phyloP scores from a whole-genome alignment of 2,329 filamentous ascomycete genomes.

The Neurospora sp. region DNA sequence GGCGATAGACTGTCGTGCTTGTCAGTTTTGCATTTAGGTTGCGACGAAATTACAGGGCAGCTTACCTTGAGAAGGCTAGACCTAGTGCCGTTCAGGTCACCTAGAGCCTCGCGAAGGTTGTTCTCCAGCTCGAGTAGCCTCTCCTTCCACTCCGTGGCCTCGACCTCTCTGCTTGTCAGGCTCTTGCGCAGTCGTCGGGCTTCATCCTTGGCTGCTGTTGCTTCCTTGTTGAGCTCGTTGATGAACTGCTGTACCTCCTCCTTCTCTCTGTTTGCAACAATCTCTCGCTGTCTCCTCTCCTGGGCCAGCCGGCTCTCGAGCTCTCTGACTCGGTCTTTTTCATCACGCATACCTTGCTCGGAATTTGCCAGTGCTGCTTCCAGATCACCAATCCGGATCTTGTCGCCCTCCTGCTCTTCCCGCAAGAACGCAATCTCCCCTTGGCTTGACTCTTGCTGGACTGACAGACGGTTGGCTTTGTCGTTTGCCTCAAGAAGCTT shows the following conservation, averaged over 20 bases:
- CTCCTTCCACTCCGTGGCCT: constrained; percentile 86
- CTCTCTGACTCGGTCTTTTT: constrained; percentile 66
- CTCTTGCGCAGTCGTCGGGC: constrained; percentile 71
- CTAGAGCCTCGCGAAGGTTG: constrained; percentile 75
- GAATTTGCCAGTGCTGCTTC: constrained; percentile 71
- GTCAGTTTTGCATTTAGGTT: constrained; percentile 2
- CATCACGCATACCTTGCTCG: constrained; percentile 73
- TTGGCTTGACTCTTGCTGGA: constrained; percentile 87
- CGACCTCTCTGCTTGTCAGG: constrained; percentile 73
- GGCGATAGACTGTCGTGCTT: constrained; percentile 54
- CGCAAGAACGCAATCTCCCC: constrained; percentile 89
- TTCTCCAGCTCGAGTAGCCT: constrained; percentile 82
- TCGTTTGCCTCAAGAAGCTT: constrained; percentile 75
- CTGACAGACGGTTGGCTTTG: constrained; percentile 77
- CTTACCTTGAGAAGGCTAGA: constrained; percentile 72
- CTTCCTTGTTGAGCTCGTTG: constrained; percentile 83
- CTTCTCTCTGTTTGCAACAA: constrained; percentile 80
- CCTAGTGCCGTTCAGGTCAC: constrained; percentile 77
- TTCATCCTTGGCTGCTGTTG: constrained; percentile 75
- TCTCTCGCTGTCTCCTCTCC: constrained; percentile 78
- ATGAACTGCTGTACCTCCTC: constrained; percentile 90
- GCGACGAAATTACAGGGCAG: background rate
- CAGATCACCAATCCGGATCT: constrained; percentile 92
- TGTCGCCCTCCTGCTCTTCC: constrained; percentile 94
- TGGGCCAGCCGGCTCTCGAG: constrained; percentile 65